phyloP scores from a whole-genome alignment of 192 early-diverging fungal species.

The Coemansia pectinata region DNA sequence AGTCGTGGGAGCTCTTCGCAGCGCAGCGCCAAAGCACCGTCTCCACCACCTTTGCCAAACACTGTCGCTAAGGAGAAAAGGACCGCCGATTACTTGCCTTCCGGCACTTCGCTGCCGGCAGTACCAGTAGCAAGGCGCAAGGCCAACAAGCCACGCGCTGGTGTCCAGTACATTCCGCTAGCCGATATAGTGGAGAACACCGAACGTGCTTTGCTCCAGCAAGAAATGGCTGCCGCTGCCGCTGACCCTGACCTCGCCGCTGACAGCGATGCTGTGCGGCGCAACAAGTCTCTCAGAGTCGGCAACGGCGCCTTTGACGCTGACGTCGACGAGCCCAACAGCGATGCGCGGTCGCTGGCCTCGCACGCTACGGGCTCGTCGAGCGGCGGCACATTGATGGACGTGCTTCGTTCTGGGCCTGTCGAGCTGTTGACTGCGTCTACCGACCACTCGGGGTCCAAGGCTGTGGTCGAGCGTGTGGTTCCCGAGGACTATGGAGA shows the following conservation, averaged over 20 bases:
- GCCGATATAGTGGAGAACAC: conserved; percentile 41
- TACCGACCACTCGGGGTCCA: conserved; percentile 47
- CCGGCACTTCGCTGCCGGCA: conserved; percentile 28
- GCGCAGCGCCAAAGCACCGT: not conserved
- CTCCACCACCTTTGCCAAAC: not conserved
- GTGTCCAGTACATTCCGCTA: conserved; percentile 42
- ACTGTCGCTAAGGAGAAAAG: conserved; percentile 7
- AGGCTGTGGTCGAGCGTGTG: conserved; percentile 36
- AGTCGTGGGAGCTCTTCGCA: conserved; percentile 8
- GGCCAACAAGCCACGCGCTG: conserved; percentile 18
- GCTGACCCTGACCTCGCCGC: not conserved
- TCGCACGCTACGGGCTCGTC: conserved; percentile 35
- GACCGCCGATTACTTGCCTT: conserved; percentile 24
- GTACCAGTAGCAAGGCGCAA: conserved; percentile 24
- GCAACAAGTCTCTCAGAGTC: conserved; percentile 11
- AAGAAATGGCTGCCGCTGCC: not conserved
- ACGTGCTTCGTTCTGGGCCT: conserved; percentile 28
- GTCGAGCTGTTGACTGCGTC: conserved; percentile 48
- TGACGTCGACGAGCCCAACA: not conserved
- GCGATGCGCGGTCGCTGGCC: conserved; percentile 19
- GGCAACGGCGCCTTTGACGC: not conserved
- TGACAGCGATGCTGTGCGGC: conserved; percentile 6
- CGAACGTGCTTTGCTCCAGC: conserved; percentile 16
- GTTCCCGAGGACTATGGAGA: conserved; percentile 51
- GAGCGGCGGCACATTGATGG: conserved; percentile 43